These are phyloP conservation scores for Tulasnella sp. DNA, from an alignment of 768 basidiomycete genomes.

Conservation along the genomic window DNA sequence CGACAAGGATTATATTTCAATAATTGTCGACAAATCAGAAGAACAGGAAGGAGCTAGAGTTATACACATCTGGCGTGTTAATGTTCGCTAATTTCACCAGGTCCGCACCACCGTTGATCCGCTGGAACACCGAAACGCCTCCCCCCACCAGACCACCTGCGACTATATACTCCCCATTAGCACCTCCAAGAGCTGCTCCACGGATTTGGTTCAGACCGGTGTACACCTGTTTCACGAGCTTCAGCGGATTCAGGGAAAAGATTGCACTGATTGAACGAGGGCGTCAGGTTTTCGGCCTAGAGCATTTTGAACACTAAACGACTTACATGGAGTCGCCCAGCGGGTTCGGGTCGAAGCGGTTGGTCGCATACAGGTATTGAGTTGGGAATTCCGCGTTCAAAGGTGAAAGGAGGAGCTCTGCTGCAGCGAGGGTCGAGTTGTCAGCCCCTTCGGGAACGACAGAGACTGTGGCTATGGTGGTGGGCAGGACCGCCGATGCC, in stretches of 20 bases:
- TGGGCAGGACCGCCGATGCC: background rate
- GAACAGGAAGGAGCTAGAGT: too few species aligned
- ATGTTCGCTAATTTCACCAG: slow-evolving; percentile 6
- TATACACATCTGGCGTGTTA: background rate
- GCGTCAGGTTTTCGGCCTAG: too few species aligned
- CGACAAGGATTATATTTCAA: too few species aligned
- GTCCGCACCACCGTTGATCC: background rate
- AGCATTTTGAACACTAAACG: slow-evolving; percentile 2
- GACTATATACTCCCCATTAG: slow-evolving; percentile 19
- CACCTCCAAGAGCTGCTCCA: slow-evolving; percentile 18
- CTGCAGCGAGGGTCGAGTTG: background rate
- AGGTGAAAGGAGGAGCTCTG: slow-evolving; percentile 6
- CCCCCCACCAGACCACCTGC: slow-evolving; percentile 19
- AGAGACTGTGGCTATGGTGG: slow-evolving; percentile 5
- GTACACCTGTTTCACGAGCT: slow-evolving; percentile 18
- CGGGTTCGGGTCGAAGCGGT: slow-evolving; percentile 14
- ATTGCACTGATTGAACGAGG: slow-evolving; percentile 7
- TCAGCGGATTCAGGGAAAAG: slow-evolving; percentile 15
- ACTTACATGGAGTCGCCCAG: slow-evolving; percentile 12
- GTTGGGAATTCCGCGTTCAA: background rate
- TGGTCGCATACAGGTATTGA: slow-evolving; percentile 16
- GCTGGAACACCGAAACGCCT: slow-evolving; percentile 17
- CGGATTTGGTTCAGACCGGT: slow-evolving; percentile 21
- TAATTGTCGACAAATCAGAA: too few species aligned
- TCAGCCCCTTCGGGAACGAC: slow-evolving; percentile 10